Percentiles rank a stretch among this genome's conserved stretches.
phyloP scores from a whole-genome alignment of 805 yeast species.

The Lipomyces spencermartinsiae region DNA sequence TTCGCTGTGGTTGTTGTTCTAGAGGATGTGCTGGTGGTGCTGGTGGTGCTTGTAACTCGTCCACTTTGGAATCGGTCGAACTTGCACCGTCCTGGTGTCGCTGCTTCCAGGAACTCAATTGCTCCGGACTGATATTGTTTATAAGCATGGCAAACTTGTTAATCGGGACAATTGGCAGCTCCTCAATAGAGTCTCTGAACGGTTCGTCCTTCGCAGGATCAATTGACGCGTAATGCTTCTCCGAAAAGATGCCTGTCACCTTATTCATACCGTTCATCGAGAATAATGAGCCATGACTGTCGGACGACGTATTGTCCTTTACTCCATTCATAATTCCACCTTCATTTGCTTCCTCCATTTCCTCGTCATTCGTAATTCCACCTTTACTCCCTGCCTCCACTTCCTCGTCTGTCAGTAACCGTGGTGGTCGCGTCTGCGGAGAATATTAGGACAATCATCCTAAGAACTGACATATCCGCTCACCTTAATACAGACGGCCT shows the following conservation, averaged over 20 bases:
- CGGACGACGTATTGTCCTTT: not conserved
- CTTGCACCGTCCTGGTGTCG: not conserved
- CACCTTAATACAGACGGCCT: conserved; percentile 54
- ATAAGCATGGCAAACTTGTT: conserved; percentile 33
- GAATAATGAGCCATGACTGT: not conserved
- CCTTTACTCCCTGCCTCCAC: conserved; percentile 28
- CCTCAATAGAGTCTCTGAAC: conserved; percentile 46
- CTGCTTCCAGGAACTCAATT: conserved; percentile 7
- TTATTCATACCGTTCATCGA: not conserved
- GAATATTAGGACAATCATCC: not conserved
- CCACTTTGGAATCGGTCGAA: not conserved
- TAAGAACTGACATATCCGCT: not conserved
- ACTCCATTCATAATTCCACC: not conserved
- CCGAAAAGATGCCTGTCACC: conserved; percentile 12
- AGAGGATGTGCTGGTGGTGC: not conserved
- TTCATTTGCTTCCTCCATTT: conserved; percentile 26
- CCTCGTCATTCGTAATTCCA: conserved; percentile 16
- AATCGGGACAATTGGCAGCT: conserved; percentile 44
- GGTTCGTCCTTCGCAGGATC: conserved; percentile 21
- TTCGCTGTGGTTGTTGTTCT: not conserved
- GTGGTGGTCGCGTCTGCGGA: conserved; percentile 52
- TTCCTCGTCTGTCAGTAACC: conserved; percentile 40
- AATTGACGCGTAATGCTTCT: conserved; percentile 24
- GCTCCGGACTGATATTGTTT: conserved; percentile 15
- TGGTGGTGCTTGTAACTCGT: not conserved